Percentiles rank a stretch among this genome's conserved stretches.
These are phyloP conservation scores for Styphnolobium japonicum DNA, from an alignment of 306 rosid genomes.

Conservation along the genomic window DNA sequence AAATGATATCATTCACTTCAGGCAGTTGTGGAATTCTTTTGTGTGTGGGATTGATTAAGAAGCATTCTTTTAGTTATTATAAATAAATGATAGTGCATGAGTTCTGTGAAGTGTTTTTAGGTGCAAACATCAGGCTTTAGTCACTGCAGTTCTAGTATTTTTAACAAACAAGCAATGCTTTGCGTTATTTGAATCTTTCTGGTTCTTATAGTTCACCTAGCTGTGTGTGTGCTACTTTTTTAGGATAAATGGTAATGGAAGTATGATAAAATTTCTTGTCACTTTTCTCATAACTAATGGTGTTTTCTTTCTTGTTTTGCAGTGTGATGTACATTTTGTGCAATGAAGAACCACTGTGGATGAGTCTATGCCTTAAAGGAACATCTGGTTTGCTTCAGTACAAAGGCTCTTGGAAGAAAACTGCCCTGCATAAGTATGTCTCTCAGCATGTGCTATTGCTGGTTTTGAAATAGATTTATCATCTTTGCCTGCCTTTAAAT, in stretches of 20 bases:
- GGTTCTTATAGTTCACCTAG: neutral
- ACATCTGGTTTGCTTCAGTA: conserved; percentile 67
- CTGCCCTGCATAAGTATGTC: conserved; percentile 66
- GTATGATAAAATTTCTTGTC: neutral
- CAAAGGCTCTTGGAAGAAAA: conserved; percentile 90
- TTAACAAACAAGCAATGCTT: too few relatives aligned
- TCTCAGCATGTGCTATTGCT: neutral
- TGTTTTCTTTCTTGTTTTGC: neutral
- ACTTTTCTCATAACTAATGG: neutral
- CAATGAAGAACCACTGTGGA: conserved; percentile 93
- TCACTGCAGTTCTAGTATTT: too few relatives aligned
- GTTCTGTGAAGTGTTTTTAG: neutral
- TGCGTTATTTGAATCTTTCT: neutral
- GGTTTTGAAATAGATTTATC: neutral
- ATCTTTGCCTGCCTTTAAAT: neutral
- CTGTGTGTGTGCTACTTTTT: neutral
- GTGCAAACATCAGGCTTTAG: too few relatives aligned
- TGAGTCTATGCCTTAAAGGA: conserved; percentile 67
- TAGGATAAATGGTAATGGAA: neutral
- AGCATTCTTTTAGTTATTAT: neutral
- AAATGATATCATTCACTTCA: neutral
- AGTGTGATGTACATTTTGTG: conserved; percentile 89
- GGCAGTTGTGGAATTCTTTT: neutral
- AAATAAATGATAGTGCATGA: neutral
- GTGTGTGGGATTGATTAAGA: neutral